Percentiles rank a stretch among this genome's conserved stretches.
Conservation (phyloP, 306 rosid species). For the Abrus precatorius region DNA sequence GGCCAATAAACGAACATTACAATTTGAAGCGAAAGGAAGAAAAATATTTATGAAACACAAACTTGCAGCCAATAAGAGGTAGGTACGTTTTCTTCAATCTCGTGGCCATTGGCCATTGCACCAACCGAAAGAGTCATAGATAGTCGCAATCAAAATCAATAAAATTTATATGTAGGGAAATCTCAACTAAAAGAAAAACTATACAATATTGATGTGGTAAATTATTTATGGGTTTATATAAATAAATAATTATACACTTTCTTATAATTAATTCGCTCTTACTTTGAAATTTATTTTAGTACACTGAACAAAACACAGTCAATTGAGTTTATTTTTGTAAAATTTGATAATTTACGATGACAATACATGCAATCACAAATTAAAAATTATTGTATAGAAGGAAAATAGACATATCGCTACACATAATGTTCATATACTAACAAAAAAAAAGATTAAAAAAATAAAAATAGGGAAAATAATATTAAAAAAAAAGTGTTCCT, state of each 20-base stretch:
- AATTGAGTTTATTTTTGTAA: too few relatives aligned
- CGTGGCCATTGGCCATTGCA: constrained; percentile 35
- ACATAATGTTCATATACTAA: too few relatives aligned
- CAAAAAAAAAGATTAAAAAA: neutral
- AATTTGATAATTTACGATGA: neutral
- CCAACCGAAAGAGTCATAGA: constrained; percentile 27
- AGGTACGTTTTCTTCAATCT: constrained; percentile 10
- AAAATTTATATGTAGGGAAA: neutral
- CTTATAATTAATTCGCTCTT: too few relatives aligned
- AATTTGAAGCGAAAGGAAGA: constrained; percentile 17
- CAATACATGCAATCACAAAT: neutral
- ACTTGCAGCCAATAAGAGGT: neutral
- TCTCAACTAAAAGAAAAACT: neutral
- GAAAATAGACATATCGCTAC: too few relatives aligned
- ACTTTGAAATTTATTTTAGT: too few relatives aligned
- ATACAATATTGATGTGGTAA: too few relatives aligned
- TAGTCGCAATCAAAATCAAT: constrained; percentile 9
- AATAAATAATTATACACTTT: too few relatives aligned
- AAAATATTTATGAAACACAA: constrained; percentile 11
- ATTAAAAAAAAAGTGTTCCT: neutral
- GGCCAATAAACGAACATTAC: neutral
- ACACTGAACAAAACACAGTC: too few relatives aligned
- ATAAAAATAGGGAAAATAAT: neutral
- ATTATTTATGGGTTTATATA: too few relatives aligned
- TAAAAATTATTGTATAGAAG: too few relatives aligned